Base-by-base conservation (phyloP, 108 stramenopile genomes). In the Nitzschia sp. region DNA sequence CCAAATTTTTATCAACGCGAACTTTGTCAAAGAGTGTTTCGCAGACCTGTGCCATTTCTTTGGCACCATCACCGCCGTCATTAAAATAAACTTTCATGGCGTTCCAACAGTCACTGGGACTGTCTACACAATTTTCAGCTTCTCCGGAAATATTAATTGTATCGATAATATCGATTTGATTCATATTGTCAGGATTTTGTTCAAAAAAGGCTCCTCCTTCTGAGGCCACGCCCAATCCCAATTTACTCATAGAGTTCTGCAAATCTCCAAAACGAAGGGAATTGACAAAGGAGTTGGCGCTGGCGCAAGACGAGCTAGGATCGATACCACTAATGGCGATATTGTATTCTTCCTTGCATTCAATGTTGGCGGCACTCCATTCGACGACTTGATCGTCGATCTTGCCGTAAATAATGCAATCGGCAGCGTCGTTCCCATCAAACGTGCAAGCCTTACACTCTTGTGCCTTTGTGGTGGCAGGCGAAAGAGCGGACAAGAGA, bases 391-490 rank as follows among this genome's bases (percentile, higher is more conserved):
- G 65, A 52, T 60, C 66, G 44, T 67, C 71, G 21, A 78, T 48
- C 45, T 45, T 32, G 46, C 77, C 77, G 34, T 72, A 78, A 23
- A 45, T 71, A 19, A 29, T 67, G 71, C 77, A 78, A 45, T 78
- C 77, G n/a, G 31, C 57, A 3, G 64, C 47, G 38, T 78, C 77
- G 27, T 57, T 31, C 5, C 55, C 66, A 38, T 45, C 56, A 36
- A 69, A 75, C 28, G 11, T 45, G 58, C 73, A 75, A 4, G 4
- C 4, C 16, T 50, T n/a, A 21, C 48, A 50, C 8, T n/a, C 19
- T 22, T 50, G 38, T 41, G n/a, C n/a, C n/a, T n/a, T n/a, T n/a
- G n/a, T n/a, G n/a, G n/a, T n/a, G n/a, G n/a, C n/a, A n/a, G n/a
- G n/a, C n/a, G n/a, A n/a, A n/a, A n/a, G n/a, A n/a, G n/a, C n/a